Base-by-base conservation (phyloP, 495 filamentous ascomycete genomes). In the Melanomma pulvis-pyrius region DNA sequence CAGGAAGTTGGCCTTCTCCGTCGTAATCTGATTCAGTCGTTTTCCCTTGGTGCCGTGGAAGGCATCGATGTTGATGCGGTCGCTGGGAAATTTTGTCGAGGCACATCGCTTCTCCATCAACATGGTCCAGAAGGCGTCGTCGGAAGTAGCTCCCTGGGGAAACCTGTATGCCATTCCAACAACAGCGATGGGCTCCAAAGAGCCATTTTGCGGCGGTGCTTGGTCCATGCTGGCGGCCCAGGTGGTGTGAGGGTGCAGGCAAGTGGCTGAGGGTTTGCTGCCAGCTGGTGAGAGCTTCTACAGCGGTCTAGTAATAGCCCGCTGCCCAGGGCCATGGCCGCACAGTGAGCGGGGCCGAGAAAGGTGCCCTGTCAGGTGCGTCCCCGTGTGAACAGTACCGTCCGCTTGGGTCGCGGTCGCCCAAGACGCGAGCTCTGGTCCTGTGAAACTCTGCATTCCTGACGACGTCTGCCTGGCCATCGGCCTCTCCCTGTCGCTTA, bases 131-230 rank as follows among this genome's bases (percentile, higher is more conserved):
- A 90, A 80, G 49, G 78, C 79, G 49, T 81, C 79, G n/a, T 81
- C 79, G 61, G 69, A 80, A 26, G 79, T 78, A 24, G 82, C 80
- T 59, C 81, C 79, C 4, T 82, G 85, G 15, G 87, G 85, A 64
- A 90, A 84, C 30, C 83, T 81, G 63, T 83, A 87, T n/a, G 80
- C 79, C 75, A 88, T 80, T 44, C 86, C 86, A 61, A 88, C 75
- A 32, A 88, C 78, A 17, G 86, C 86, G 50, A 88, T 87, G 4
- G 87, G 86, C 79, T 63, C 59, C 24, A 53, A 25, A 9, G 24
- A 13, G 30, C 19, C 22, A 5, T 24, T 2, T n/a, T 3, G 28
- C 13, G 13, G 53, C 17, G 9, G 22, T 9, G 19, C n/a, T 11
- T 21, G 30, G 22, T 39, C 51, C 24, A 24, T 34, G 30, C 19